phyloP scores from a whole-genome alignment of 768 basidiomycete genomes.

The Albatrellus ellisii region DNA sequence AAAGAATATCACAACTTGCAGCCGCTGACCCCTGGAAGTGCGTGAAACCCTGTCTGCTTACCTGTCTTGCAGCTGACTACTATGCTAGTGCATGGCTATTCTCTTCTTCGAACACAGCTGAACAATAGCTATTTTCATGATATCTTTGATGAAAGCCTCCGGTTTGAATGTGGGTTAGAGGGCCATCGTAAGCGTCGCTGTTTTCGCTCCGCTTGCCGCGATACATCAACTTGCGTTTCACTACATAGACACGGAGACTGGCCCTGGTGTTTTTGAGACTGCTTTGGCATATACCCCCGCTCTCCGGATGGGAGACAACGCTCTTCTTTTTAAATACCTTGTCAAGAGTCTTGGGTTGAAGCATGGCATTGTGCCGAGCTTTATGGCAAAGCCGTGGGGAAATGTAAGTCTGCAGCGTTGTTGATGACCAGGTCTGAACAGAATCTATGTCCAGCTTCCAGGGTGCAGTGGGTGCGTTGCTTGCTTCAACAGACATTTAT shows the following conservation, averaged over 20 bases:
- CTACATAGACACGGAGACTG: slow-evolving; percentile 75
- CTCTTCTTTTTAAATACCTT: slow-evolving; percentile 82
- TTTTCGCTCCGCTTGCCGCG: neutral
- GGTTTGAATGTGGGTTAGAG: slow-evolving; percentile 75
- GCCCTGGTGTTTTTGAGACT: slow-evolving; percentile 79
- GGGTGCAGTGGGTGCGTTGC: slow-evolving; percentile 79
- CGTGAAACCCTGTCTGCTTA: slow-evolving; percentile 19
- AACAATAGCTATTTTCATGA: slow-evolving; percentile 86
- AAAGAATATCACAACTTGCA: slow-evolving; percentile 68
- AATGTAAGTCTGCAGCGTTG: slow-evolving; percentile 33
- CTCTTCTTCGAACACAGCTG: slow-evolving; percentile 78
- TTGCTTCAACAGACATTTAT: neutral
- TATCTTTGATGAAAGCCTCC: slow-evolving; percentile 60
- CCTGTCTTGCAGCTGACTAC: neutral
- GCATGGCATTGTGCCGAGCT: slow-evolving; percentile 81
- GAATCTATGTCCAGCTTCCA: slow-evolving; percentile 48
- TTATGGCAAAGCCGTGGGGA: slow-evolving; percentile 98
- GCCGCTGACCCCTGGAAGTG: slow-evolving; percentile 88
- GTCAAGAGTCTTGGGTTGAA: slow-evolving; percentile 90
- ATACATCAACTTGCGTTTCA: neutral
- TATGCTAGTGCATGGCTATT: slow-evolving; percentile 87
- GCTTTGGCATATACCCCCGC: slow-evolving; percentile 78
- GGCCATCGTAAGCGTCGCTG: slow-evolving; percentile 49
- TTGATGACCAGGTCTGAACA: neutral
- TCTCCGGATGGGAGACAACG: slow-evolving; percentile 79